phyloP scores from a whole-genome alignment of 163 green algal species.

The Smithsoniella earleae region DNA sequence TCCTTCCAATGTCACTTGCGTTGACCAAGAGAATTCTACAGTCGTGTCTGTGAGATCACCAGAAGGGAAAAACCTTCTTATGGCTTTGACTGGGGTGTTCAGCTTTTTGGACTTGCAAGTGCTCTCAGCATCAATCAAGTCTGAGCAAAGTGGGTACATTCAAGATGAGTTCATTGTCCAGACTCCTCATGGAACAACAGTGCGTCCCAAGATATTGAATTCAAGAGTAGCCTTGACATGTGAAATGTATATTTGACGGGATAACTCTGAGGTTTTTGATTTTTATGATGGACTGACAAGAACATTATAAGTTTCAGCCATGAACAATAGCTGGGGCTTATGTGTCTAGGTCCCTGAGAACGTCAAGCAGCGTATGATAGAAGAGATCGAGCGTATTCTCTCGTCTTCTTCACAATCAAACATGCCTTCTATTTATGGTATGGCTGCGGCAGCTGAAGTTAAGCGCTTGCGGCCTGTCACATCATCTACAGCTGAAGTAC shows the following conservation, averaged over 20 bases:
- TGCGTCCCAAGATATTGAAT: constrained; percentile 11
- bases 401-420: constrained; percentile 42
- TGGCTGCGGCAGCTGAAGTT: constrained; percentile 51
- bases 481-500: constrained; percentile 32
- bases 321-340: constrained; percentile 31
- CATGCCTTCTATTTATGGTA: constrained; percentile 74
- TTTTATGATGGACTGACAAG: too few relatives aligned
- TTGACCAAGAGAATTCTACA: constrained; percentile 5
- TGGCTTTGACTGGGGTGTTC: constrained; percentile 53
- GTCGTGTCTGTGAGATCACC: neutral
- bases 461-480: constrained; percentile 44
- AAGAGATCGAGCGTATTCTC: constrained; percentile 41
- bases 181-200: constrained; percentile 46
- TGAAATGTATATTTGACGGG: too few relatives aligned
- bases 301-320: constrained; percentile 15
- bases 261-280: too few relatives aligned
- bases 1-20: neutral
- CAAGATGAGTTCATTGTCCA: constrained; percentile 61
- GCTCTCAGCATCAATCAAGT: constrained; percentile 51
- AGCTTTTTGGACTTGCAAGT: constrained; percentile 47
- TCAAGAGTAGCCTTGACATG: neutral
- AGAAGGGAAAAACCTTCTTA: constrained; percentile 54
- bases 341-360: constrained; percentile 28
- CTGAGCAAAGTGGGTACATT: constrained; percentile 47
- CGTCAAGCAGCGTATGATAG: constrained; percentile 39